Conservation (phyloP, 441 rosid species). For the Metrosideros polymorpha region DNA sequence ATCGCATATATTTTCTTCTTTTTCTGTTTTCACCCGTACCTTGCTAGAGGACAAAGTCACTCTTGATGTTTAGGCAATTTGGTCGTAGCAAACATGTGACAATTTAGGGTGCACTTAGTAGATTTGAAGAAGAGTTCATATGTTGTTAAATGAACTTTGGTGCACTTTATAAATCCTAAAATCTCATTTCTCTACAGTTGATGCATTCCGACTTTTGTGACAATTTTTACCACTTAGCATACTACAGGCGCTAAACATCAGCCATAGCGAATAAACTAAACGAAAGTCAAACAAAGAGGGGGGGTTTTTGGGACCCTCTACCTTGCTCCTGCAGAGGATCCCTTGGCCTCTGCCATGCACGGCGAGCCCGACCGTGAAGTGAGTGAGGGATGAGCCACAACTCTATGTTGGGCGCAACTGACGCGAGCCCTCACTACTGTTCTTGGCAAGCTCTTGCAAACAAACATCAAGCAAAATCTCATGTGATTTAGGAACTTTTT, state of each 20-base stretch:
- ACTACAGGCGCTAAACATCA: background rate
- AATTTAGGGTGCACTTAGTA: background rate
- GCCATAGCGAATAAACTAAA: background rate
- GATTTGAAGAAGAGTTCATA: background rate
- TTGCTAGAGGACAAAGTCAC: background rate
- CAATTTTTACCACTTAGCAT: too few species aligned
- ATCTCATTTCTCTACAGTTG: background rate
- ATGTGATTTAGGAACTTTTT: background rate
- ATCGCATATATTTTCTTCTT: background rate
- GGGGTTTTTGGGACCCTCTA: background rate
- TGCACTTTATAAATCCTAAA: background rate
- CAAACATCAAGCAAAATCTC: background rate
- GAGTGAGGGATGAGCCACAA: background rate
- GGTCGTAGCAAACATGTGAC: background rate
- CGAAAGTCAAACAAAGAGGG: accelerated
- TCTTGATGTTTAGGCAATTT: background rate
- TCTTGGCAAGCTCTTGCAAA: background rate
- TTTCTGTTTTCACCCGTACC: background rate
- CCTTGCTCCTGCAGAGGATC: background rate
- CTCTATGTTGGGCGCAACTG: accelerated
- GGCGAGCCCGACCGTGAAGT: background rate
- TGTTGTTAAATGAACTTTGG: background rate
- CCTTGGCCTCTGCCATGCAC: background rate
- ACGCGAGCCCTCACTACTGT: background rate
- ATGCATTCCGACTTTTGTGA: background rate